Base-by-base conservation (phyloP, 1,284 basidiomycete species). In the Heterobasidion annosum region DNA sequence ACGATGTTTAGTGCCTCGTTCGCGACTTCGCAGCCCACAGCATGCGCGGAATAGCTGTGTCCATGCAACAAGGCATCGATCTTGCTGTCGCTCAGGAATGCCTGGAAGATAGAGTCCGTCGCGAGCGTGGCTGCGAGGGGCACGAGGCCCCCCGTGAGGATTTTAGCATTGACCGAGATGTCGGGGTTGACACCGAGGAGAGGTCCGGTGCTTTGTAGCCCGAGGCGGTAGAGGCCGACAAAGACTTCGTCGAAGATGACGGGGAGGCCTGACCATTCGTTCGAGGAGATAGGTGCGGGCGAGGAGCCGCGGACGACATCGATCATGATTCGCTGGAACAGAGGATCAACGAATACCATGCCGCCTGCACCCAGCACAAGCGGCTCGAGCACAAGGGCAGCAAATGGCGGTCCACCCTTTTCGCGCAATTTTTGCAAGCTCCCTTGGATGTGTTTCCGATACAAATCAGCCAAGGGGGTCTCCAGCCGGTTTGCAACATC, bases 211-310 rank as follows among this genome's bases (percentile, higher is more conserved):
- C 83, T 85, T 57, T 82, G 71, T 61, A 88, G 72, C 1, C 94
- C 94, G 49, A 97, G 77, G 34, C 96, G 88, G 65, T 94, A 84
- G 9, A 98, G 75, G 0, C 96, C 96, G 13, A 89, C 84, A 67
- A 98, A 98, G 6, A 99, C 96, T 68, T 98, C 96, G 68, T 99
- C 96, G 63, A 91, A 98, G 56, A 99, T 84, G 57, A 99, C 87
- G 0, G 96, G 94, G 16, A 98, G 73, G 1, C 90, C 89, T 8
- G 72, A 75, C 86, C 88, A 91, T 9, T 48, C 52, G n/a, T 34
- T 25, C 19, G 37, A 19, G 15, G 40, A 33, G 25, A 63, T 13
- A 15, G 55, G 54, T 13, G 63, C 7, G 46, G 34, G 59, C 50
- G 59, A 62, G 60, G 56, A 65, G 2, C 72, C 74, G 35, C 96